A percentile compares a stretch with the other conserved stretches of the same genome.
phyloP scores from a whole-genome alignment of 306 rosid genomes.

The Herpetospermum pedunculosum region DNA sequence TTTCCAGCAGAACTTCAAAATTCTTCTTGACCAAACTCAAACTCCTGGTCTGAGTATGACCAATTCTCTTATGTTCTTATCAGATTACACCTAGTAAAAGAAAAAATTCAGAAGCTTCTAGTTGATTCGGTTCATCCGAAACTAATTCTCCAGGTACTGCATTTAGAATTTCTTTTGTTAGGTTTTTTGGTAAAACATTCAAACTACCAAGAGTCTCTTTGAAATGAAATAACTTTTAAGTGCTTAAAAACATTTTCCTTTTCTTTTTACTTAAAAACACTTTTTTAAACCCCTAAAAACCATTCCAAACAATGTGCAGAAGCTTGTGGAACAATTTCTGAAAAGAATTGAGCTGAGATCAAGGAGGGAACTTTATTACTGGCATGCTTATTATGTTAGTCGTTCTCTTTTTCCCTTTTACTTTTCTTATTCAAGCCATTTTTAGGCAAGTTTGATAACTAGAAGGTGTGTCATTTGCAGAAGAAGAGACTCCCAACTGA shows the following conservation, averaged over 20 bases:
- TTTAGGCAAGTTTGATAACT: conserved; percentile 10
- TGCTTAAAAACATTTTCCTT: no score
- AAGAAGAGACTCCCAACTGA: conserved; percentile 59
- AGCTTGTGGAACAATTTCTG: conserved; percentile 62
- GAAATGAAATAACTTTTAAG: no score
- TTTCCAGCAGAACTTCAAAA: not conserved
- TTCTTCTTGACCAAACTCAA: not conserved
- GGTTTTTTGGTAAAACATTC: not conserved
- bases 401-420: not conserved
- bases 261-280: no score
- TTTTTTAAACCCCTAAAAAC: no score
- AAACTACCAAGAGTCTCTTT: no score
- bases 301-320: conserved; percentile 62
- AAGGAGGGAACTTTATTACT: conserved; percentile 67
- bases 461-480: conserved; percentile 21
- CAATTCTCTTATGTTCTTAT: not conserved
- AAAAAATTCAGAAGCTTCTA: conserved; percentile 75
- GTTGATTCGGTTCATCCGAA: conserved; percentile 63
- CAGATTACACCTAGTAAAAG: conserved; percentile 48
- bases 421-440: not conserved
- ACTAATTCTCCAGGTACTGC: conserved; percentile 63
- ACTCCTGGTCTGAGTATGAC: not conserved
- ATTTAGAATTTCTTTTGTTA: not conserved
- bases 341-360: conserved; percentile 36
- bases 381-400: conserved; percentile 93